Base-by-base conservation (phyloP, 176 grass and related monocot species). In the Oryza glaberrima region DNA sequence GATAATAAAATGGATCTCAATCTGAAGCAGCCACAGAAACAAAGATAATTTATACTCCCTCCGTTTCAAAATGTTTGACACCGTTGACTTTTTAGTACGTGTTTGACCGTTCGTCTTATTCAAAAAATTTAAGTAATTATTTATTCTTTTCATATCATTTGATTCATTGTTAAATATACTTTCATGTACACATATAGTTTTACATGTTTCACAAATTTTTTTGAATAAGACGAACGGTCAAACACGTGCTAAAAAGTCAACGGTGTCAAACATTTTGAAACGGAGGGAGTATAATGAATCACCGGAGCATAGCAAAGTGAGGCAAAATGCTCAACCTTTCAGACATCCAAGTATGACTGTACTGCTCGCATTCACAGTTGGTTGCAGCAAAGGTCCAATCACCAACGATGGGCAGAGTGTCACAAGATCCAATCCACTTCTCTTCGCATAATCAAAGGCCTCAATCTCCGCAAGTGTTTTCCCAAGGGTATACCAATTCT, bases 351-450 rank as follows among this genome's bases (percentile, higher is more conserved):
- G 69, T 14, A 93, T 49, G 78, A 90, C 3, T 20, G 82, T 77
- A 58, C 89, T 97, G 82, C 94, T 97, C 4, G 91, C 82, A 25
- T 97, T 97, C 8, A 90, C 58, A 1, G 89, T 97, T 16, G 86
- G 44, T 30, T 94, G 94, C 20, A 94, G 67, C 79, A 88, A 78
- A 7, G 89, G 91, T 64, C 94, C 94, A 14, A 88, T 75, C 40
- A 94, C 67, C 67, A 92, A 7, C 19, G 84, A 81, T 10, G 91
- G 94, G 67, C 91, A 94, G 75, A 97, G 30, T 23, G 89, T 77
- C 45, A 94, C 89, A 11, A 94, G 61, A 48, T 92, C 85, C 38
- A 94, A 36, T 20, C 82, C 89, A 5, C 30, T 90, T 48, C 17
- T 88, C 69, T 82, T 77, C 0, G 85, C 82, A 35, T 91, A 86